Base-by-base conservation (phyloP, 2,329 filamentous ascomycete genomes). In the Fusarium subglutinans region DNA sequence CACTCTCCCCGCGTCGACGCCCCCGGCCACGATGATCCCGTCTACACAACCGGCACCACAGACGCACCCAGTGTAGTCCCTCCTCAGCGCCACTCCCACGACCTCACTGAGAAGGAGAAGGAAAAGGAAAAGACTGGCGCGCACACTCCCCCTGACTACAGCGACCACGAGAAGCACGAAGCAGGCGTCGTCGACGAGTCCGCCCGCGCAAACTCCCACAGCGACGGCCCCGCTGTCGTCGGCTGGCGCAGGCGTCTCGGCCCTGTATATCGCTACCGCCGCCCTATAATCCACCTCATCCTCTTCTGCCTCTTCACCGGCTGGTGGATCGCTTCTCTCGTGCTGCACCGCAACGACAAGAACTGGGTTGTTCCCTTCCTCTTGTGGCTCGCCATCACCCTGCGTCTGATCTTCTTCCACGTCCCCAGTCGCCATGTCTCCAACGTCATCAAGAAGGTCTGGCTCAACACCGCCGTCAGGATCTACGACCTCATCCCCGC, bases 311-410 rank as follows among this genome's bases (percentile, higher is more conserved):
- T 87, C 63, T 85, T 86, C 70, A 87, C 86, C 7, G 86, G 85
- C 78, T 95, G 93, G 93, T 95, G 92, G 92, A 92, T 95, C 73
- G 91, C 92, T 12, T 90, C 91, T 62, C 84, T 96, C 54, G 86
- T 95, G 67, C 85, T 94, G 60, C 94, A 96, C 81, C 90, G 90
- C 67, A 76, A 92, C 67, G 90, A 94, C 78, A 87, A 86, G 82
- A 94, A 94, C 79, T 97, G 94, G 94, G 83, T 97, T 64, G 89
- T 95, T 56, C 94, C 95, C 1, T 96, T 97, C 83, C 86, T 97
- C 57, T 80, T 98, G 53, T 97, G 92, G 86, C 89, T 97, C 51
- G 87, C 86, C 74, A 91, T 97, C 76, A 90, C 89, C 17, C 85
- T 96, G 57, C 92, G 95, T 40, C 81, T 97, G 55, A 74, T 97